Conservation (phyloP, 352 stramenopile species). For the Phytophthora ohioensis region DNA sequence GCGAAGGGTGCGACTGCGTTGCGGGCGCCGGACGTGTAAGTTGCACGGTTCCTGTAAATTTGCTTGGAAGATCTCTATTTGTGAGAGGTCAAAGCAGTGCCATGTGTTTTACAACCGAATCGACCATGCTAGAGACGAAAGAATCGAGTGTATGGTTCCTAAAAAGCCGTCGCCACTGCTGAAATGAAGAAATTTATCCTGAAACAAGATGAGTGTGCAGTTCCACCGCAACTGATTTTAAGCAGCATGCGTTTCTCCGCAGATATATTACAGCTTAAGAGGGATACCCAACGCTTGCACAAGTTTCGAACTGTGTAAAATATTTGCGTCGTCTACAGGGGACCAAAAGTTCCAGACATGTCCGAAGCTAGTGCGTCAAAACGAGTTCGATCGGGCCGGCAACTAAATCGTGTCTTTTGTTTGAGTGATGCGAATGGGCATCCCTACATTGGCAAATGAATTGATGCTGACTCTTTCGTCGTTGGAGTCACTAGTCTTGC, state of each 20-base stretch:
- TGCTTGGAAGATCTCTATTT: too few species aligned
- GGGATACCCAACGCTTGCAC: constrained; percentile 1
- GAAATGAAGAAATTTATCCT: too few species aligned
- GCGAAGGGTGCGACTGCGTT: background rate
- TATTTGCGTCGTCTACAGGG: constrained; percentile 10
- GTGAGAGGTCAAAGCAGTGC: too few species aligned
- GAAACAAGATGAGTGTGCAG: background rate
- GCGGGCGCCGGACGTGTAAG: constrained; percentile 1
- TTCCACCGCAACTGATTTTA: constrained; percentile 9
- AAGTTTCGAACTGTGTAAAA: constrained; percentile 18
- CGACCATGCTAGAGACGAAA: too few species aligned
- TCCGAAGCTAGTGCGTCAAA: background rate
- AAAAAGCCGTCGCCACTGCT: too few species aligned
- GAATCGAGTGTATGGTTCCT: too few species aligned
- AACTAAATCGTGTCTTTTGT: constrained; percentile 1
- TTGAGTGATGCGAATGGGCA: constrained; percentile 1
- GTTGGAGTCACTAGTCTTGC: too few species aligned
- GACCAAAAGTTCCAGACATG: constrained; percentile 6
- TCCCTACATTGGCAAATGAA: constrained; percentile 11
- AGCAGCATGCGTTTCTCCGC: background rate
- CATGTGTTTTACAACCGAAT: too few species aligned
- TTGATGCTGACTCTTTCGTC: background rate
- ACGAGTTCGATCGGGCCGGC: background rate
- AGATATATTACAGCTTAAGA: background rate
- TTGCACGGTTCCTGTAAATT: background rate